Conservation (phyloP, 169 alveolate species). For the Plasmodium gaboni region DNA sequence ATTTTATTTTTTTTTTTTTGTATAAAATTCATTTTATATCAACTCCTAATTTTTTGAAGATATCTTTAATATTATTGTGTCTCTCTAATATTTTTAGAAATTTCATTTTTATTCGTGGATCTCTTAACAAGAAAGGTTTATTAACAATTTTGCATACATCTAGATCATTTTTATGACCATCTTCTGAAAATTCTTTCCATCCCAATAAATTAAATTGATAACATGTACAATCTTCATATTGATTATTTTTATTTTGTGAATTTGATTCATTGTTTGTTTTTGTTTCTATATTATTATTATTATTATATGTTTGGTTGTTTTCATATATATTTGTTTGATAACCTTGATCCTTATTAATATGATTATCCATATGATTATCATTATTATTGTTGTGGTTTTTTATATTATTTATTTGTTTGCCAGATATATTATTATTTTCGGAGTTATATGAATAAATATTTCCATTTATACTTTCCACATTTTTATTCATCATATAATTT, state of each 20-base stretch:
- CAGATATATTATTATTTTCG: no score
- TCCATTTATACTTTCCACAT: no score
- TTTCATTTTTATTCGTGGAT: slow-evolving; percentile 75
- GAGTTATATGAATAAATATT: no score
- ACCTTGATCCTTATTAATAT: neutral
- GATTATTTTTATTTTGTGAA: slow-evolving; percentile 5
- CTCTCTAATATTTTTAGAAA: slow-evolving; percentile 75
- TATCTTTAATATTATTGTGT: slow-evolving; percentile 70
- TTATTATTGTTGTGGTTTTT: neutral
- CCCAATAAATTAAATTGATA: slow-evolving; percentile 62
- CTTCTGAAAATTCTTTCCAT: slow-evolving; percentile 77
- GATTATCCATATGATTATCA: neutral
- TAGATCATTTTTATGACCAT: slow-evolving; percentile 74
- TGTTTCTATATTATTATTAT: neutral
- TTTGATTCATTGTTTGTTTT: slow-evolving; percentile 2
- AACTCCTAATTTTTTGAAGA: slow-evolving; percentile 71
- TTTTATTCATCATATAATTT: no score
- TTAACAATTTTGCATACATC: slow-evolving; percentile 77
- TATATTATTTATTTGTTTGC: no score
- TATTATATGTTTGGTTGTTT: no score
- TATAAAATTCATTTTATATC: slow-evolving; percentile 39
- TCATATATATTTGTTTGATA: neutral
- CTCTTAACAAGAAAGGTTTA: slow-evolving; percentile 62
- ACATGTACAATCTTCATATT: slow-evolving; percentile 58
- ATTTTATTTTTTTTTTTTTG: neutral